These are phyloP conservation scores for Heliocybe sulcata DNA, from an alignment of 1,284 basidiomycete species.

Conservation along the genomic window DNA sequence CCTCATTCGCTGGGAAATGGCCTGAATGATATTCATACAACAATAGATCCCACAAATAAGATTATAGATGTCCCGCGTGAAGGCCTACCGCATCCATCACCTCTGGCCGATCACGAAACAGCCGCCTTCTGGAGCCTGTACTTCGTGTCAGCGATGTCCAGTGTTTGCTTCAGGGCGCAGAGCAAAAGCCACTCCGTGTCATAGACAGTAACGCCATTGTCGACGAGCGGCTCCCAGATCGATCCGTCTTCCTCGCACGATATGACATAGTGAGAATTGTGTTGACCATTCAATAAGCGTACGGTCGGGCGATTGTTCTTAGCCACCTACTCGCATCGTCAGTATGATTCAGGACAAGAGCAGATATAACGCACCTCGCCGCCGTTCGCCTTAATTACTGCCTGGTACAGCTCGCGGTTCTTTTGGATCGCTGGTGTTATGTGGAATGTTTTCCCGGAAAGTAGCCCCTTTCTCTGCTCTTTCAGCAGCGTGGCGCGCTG, in stretches of 20 bases:
- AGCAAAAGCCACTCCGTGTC: not conserved
- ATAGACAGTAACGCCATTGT: not conserved
- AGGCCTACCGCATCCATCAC: no score
- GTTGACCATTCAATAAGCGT: not conserved
- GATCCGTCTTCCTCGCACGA: not conserved
- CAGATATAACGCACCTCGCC: conserved; percentile 41
- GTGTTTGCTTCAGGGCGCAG: not conserved
- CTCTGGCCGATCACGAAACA: no score
- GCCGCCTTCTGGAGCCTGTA: not conserved
- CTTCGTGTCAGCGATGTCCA: not conserved
- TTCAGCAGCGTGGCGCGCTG: conserved; percentile 41
- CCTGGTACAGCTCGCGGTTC: conserved; percentile 52
- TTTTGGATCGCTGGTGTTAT: conserved; percentile 55
- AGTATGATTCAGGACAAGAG: not conserved
- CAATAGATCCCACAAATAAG: no score
- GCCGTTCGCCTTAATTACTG: conserved; percentile 57
- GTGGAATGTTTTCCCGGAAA: conserved; percentile 65
- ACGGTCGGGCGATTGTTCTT: not conserved
- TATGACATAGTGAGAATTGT: not conserved
- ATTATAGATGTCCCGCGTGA: no score
- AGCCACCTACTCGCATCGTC: not conserved
- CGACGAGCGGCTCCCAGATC: not conserved
- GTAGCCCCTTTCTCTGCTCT: conserved; percentile 43
- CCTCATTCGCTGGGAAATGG: no score
- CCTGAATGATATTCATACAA: no score